Base-by-base conservation (phyloP, 805 yeast genomes). In the Nakazawaea populi region DNA sequence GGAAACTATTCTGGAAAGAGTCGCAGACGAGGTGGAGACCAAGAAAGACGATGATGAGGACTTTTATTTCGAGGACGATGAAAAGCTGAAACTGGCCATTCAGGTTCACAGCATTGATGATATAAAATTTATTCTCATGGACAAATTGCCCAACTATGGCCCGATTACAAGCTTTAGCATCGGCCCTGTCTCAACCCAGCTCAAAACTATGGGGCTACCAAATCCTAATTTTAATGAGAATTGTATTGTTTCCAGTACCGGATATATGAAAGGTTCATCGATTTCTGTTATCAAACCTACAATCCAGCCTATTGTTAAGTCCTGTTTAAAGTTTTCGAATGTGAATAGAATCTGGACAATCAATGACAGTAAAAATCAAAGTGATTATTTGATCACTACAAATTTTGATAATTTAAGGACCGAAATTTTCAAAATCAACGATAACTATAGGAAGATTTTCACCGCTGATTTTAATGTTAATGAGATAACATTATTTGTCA, bases 261-360 rank as follows among this genome's bases (percentile, higher is more conserved):
- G 97, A 0, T 72, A 81, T 12, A 82, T 75, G 7, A 56, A 62
- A 1, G 72, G 76, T 6, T 79, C 87, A 10, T 73, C 77, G 24
- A 54, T 91, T 32, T 79, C 84, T 35, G 73, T 85, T 4, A 74
- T 88, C 52, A 76, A 82, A 29, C 88, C 89, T 5, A 74, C 85
- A 3, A 74, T 89, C 11, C 82, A 82, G 52, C 96, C 96, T 0
- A 64, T 62, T 0, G 77, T 89, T 7, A 77, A 79, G 47, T 79
- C 88, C 2, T 82, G 90, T 3, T 72, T 88, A 48, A 82, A 80
- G 54, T 87, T 87, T 59, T 84, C 85, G 24, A 85, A 82, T 60
- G 83, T 86, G 35, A 80, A 83, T 56, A 80, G 83, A 57, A 75
- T 87, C 59, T 90, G 96, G 96, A 85, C 87, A 41, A 65, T 88